phyloP scores from a whole-genome alignment of 2,329 filamentous ascomycete species.

The Phaeoacremonium minimum region DNA sequence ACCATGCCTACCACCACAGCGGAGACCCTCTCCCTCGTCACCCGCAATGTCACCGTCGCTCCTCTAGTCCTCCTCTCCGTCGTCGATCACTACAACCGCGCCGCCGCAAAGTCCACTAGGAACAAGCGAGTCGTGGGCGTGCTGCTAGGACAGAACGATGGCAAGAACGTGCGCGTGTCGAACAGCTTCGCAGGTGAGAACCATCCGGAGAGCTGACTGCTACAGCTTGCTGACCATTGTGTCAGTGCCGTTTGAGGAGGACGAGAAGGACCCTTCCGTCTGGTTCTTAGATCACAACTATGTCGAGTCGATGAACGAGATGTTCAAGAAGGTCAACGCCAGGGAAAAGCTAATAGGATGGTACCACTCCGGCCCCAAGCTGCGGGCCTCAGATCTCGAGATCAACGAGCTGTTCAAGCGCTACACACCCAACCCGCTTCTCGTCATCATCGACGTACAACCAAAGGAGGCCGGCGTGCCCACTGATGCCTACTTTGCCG shows the following conservation, averaged over 20 bases:
- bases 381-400: slow-evolving; percentile 92
- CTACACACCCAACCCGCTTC: slow-evolving; percentile 92
- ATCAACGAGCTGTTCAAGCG: slow-evolving; percentile 99
- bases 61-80: slow-evolving; percentile 95
- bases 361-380: slow-evolving; percentile 98
- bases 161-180: slow-evolving; percentile 92
- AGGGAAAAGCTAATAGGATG: slow-evolving; percentile 98
- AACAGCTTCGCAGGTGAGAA: slow-evolving; percentile 93
- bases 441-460: slow-evolving; percentile 98
- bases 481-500: slow-evolving; percentile 97
- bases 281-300: slow-evolving; percentile 99
- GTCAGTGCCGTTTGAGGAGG: slow-evolving; percentile 94
- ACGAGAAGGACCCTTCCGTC: slow-evolving; percentile 96
- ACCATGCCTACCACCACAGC: slow-evolving; percentile 94
- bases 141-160: slow-evolving; percentile 90
- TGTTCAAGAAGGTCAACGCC: slow-evolving; percentile 99
- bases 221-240: slow-evolving; percentile 6
- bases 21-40: slow-evolving; percentile 92
- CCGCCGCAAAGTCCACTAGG: slow-evolving; percentile 78
- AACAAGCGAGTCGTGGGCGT: slow-evolving; percentile 90
- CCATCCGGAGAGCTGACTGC: background rate
- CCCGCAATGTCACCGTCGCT: slow-evolving; percentile 91
- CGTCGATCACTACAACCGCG: slow-evolving; percentile 97
- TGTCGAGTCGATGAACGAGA: slow-evolving; percentile 98
- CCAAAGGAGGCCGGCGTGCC: slow-evolving; percentile 97